Evolutionary conservation across 2,329 filamentous ascomycete species (phyloP).

Genomic region (Herpotrichia juniperi): DNA sequence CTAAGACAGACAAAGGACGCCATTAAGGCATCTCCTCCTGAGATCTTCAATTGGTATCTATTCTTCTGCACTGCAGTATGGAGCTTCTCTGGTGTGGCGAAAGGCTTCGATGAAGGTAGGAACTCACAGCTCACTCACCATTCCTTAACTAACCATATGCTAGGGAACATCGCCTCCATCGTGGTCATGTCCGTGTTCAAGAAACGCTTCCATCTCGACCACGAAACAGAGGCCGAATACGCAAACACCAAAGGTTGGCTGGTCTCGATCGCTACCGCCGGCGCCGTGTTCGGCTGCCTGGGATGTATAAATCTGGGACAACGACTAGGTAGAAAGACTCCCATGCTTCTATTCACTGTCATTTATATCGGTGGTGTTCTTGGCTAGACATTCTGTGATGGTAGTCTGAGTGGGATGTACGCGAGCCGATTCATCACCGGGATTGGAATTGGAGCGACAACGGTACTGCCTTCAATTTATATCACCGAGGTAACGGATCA

Average conservation of each 20-base stretch:
- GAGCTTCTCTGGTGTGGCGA: slow-evolving; percentile 16
- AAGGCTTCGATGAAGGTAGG: slow-evolving; percentile 18
- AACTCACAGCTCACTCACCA: neutral
- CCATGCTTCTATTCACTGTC: too few species aligned
- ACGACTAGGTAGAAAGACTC: too few species aligned
- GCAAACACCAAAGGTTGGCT: slow-evolving; percentile 21
- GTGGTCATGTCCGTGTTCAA: slow-evolving; percentile 13
- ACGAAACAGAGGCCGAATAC: slow-evolving; percentile 14
- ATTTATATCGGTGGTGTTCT: too few species aligned
- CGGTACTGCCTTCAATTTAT: too few species aligned
- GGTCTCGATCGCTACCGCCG: slow-evolving; percentile 18
- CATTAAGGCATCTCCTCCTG: too few species aligned
- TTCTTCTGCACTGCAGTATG: slow-evolving; percentile 19
- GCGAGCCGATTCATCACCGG: too few species aligned
- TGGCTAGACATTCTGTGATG: too few species aligned
- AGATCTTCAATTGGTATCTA: slow-evolving; percentile 3
- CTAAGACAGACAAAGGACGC: too few species aligned
- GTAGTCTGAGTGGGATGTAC: too few species aligned
- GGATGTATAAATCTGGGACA: too few species aligned
- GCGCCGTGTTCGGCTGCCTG: slow-evolving; percentile 18
- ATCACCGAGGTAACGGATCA: too few species aligned
- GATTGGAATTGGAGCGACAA: too few species aligned
- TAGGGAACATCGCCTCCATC: slow-evolving; percentile 16
- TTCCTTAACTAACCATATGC: neutral
- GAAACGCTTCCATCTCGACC: slow-evolving; percentile 11